phyloP scores from a whole-genome alignment of 495 filamentous ascomycete genomes.

The Penicillium malachiteum region DNA sequence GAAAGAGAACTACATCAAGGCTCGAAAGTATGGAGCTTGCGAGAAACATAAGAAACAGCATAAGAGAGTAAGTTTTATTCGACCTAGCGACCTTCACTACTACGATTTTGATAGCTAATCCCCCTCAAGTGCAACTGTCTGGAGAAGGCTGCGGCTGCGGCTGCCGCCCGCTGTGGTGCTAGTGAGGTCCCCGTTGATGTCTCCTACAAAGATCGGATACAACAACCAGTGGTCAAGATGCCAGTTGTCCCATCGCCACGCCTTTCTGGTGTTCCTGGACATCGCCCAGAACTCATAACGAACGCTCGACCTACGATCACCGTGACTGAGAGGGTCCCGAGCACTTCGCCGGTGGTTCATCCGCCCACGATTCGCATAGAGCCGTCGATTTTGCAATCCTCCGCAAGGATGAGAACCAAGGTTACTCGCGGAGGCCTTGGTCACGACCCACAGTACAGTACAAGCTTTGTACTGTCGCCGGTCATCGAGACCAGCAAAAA shows the following conservation, averaged over 20 bases:
- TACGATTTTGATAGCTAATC: conserved; percentile 20
- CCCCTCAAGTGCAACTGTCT: conserved; percentile 44
- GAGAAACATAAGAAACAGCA: conserved; percentile 51
- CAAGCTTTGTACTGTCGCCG: conserved; percentile 2
- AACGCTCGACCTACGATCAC: conserved; percentile 5
- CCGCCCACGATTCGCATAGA: not conserved
- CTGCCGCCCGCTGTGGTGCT: conserved; percentile 23
- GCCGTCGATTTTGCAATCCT: conserved; percentile 2
- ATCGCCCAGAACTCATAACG: conserved; percentile 3
- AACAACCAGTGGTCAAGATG: not conserved
- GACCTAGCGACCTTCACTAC: not conserved
- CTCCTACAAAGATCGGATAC: conserved; percentile 12
- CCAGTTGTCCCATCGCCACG: conserved; percentile 13
- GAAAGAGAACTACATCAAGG: conserved; percentile 51
- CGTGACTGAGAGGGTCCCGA: conserved; percentile 7
- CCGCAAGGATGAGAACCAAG: not conserved
- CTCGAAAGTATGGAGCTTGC: conserved; percentile 45
- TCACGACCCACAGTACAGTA: not conserved
- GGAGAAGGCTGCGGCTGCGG: too few species aligned
- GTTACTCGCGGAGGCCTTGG: not conserved
- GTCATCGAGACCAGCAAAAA: conserved; percentile 3
- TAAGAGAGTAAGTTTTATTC: conserved; percentile 38
- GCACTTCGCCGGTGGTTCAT: conserved; percentile 9
- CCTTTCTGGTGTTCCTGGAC: conserved; percentile 11
- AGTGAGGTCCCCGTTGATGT: conserved; percentile 18